Conservation (phyloP, 345 rosid species). For the Lagerstroemia speciosa region DNA sequence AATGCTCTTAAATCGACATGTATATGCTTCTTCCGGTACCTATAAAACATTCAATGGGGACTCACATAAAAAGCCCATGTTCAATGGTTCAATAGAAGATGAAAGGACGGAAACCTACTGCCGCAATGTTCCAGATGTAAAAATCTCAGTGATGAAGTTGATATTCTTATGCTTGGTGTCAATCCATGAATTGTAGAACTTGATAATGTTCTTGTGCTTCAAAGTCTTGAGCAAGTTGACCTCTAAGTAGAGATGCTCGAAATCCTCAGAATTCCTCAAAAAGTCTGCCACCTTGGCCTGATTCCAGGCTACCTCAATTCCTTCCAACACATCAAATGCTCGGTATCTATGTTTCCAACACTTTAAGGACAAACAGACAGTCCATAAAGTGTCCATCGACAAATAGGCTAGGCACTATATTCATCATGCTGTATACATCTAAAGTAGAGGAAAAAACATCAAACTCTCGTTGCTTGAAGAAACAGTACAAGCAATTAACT, state of each 20-base stretch:
- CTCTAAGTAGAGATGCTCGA: constrained; percentile 84
- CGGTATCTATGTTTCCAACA: constrained; percentile 51
- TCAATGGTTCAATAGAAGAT: neutral
- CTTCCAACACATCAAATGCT: constrained; percentile 88
- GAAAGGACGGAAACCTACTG: constrained; percentile 39
- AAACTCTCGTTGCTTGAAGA: neutral
- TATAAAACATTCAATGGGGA: constrained; percentile 11
- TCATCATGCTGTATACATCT: neutral
- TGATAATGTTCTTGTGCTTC: constrained; percentile 86
- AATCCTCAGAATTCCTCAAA: constrained; percentile 59
- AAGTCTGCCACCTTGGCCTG: constrained; percentile 68
- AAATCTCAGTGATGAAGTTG: constrained; percentile 88
- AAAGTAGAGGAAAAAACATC: neutral
- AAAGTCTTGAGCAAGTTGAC: constrained; percentile 84
- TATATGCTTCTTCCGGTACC: constrained; percentile 90
- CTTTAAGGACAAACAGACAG: constrained; percentile 36
- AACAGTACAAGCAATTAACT: neutral
- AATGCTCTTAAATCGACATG: constrained; percentile 76
- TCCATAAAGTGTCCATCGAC: neutral
- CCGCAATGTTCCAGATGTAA: constrained; percentile 88
- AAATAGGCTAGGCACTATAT: neutral
- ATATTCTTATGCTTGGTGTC: constrained; percentile 67
- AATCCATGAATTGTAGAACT: constrained; percentile 77
- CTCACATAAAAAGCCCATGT: neutral
- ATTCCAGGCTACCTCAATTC: constrained; percentile 99